Evolutionary conservation across 208 protist genomes (phyloP).

Genomic region (Zelonia costaricensis): DNA sequence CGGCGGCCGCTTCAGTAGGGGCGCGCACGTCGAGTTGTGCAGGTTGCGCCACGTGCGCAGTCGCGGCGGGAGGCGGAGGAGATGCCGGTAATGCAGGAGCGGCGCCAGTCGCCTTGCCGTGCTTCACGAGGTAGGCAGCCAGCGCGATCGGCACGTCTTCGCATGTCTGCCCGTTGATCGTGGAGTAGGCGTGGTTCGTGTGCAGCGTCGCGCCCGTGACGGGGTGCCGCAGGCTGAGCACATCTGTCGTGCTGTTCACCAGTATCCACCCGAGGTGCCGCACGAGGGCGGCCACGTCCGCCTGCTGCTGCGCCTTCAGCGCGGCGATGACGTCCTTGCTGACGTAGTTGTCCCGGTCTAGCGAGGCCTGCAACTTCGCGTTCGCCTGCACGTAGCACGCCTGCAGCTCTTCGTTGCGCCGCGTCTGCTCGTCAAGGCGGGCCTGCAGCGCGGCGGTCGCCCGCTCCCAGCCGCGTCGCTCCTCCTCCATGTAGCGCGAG

Average conservation of each 20-base stretch:
- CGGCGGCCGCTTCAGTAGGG: too few relatives aligned
- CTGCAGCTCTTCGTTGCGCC: constrained; percentile 10
- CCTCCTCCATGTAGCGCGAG: constrained; percentile 7
- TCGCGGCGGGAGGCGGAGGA: too few relatives aligned
- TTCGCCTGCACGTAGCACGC: constrained; percentile 22
- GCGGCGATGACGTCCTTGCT: constrained; percentile 12
- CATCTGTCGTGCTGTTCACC: constrained; percentile 23
- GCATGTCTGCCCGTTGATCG: constrained; percentile 26
- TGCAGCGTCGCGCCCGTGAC: constrained; percentile 20
- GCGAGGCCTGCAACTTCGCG: constrained; percentile 9
- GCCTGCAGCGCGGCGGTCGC: constrained; percentile 6
- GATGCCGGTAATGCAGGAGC: too few relatives aligned
- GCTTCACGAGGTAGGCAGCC: constrained; percentile 23
- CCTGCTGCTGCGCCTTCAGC: constrained; percentile 17
- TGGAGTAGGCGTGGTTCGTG: constrained; percentile 21
- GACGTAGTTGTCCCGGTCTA: constrained; percentile 23
- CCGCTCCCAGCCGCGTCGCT: constrained; percentile 6
- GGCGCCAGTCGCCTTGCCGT: neutral
- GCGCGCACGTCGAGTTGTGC: too few relatives aligned
- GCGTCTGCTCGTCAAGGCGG: neutral
- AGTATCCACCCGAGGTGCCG: constrained; percentile 24
- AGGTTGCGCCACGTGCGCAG: too few relatives aligned
- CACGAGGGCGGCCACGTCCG: constrained; percentile 8
- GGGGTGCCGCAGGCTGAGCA: constrained; percentile 27
- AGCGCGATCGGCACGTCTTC: constrained; percentile 19